phyloP scores from a whole-genome alignment of 805 yeast species.

The Starmerella lactis-condensi region DNA sequence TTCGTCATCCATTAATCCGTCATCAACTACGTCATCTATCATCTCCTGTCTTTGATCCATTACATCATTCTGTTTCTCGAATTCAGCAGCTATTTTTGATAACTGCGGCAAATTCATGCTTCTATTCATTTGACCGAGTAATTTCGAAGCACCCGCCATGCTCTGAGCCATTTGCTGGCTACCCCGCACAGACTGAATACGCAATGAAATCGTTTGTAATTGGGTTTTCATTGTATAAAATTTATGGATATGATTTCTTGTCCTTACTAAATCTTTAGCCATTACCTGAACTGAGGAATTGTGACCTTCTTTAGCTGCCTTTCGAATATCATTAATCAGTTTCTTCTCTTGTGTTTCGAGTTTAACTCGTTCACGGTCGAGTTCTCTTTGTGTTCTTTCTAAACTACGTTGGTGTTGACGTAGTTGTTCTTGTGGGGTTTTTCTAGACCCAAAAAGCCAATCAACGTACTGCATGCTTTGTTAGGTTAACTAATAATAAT shows the following conservation, averaged over 20 bases:
- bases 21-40: slow-evolving; percentile 97
- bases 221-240: slow-evolving; percentile 89
- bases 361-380: slow-evolving; percentile 71
- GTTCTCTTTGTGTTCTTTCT: slow-evolving; percentile 84
- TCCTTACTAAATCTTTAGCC: slow-evolving; percentile 86
- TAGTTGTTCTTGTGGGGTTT: slow-evolving; percentile 87
- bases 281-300: slow-evolving; percentile 78
- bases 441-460: slow-evolving; percentile 88
- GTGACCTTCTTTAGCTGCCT: slow-evolving; percentile 80
- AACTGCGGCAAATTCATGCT: slow-evolving; percentile 81
- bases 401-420: slow-evolving; percentile 90
- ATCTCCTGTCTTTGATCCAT: slow-evolving; percentile 98
- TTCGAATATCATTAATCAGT: slow-evolving; percentile 66
- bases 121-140: slow-evolving; percentile 72
- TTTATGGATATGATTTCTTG: slow-evolving; percentile 63
- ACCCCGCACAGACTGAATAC: slow-evolving; percentile 82
- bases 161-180: slow-evolving; percentile 90
- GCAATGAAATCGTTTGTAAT: slow-evolving; percentile 76
- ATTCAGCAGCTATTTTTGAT: slow-evolving; percentile 81
- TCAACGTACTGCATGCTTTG: slow-evolving; percentile 65
- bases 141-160: slow-evolving; percentile 80
- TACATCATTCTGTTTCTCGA: slow-evolving; percentile 79
- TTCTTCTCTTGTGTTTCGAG: slow-evolving; percentile 85
- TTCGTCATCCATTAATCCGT: slow-evolving; percentile 81
- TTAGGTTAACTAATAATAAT: too few species aligned